Base-by-base conservation (phyloP, 2,329 filamentous ascomycete species). In the Venturia aucupariae region DNA sequence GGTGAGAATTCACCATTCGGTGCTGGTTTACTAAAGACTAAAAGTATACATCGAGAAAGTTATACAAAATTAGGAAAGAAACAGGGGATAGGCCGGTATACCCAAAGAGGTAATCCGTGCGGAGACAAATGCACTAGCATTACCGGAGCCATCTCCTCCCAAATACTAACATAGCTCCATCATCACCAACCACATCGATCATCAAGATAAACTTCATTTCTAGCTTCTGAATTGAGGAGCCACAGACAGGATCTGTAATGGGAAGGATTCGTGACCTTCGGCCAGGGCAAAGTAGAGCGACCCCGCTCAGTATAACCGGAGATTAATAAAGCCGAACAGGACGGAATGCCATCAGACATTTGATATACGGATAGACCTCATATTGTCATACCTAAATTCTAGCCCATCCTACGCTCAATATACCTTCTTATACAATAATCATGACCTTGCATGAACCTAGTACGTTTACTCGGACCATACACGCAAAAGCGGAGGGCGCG, bases 401-500 rank as follows among this genome's bases (percentile, higher is more conserved):
- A 46, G n/a, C 19, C 8, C 15, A 17, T 6, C 41, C 4, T 22
- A 3, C 2, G 1, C n/a, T 46, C 19, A 22, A 46, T 24, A 46
- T 22, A 22, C 5, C 35, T 38, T 38, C 35, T 38, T 4, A 22
- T 10, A 22, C 10, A 42, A 46, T 2, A 24, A 22, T n/a, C 44
- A 46, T 46, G 48, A 13, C 24, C 6, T 10, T 30, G 11, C 3
- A 15, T 27, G 1, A 54, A 17, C 48, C n/a, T 41, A 44, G 24
- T 13, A 41, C 38, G 7, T 66, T 66, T 24, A 66, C 65, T 15
- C n/a, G 4, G 13, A 66, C 65, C 4, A 62, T 41, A 38, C 65
- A 66, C 60, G 10, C 44, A 3, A 66, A 64, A 61, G 39, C 65
- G 7, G 60, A 66, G 46, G 65, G 65, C 8, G 44, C 60, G 22